phyloP scores from a whole-genome alignment of 2,329 filamentous ascomycete genomes.

The Paramyrothecium roridum region DNA sequence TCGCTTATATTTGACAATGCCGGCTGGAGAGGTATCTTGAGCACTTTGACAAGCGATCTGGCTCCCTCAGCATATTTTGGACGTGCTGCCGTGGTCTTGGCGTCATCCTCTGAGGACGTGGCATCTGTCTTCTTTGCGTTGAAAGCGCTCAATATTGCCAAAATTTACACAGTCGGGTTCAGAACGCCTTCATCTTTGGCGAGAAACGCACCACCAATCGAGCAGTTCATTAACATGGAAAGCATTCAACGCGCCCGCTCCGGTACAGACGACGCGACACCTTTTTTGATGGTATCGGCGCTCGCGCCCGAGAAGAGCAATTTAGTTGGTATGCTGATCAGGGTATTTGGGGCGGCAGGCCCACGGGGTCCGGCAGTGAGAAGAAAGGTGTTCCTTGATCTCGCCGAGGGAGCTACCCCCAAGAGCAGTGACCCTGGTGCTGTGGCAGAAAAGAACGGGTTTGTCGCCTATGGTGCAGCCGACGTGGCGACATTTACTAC shows the following conservation, averaged over 20 bases:
- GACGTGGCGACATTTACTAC: slow-evolving; percentile 83
- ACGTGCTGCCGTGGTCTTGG: slow-evolving; percentile 72
- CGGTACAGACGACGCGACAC: slow-evolving; percentile 51
- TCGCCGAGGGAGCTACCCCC: slow-evolving; percentile 54
- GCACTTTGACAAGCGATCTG: slow-evolving; percentile 76
- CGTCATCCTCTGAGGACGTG: slow-evolving; percentile 70
- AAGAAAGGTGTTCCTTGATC: slow-evolving; percentile 74
- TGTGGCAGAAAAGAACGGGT: slow-evolving; percentile 71
- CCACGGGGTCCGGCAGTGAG: slow-evolving; percentile 31
- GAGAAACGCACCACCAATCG: slow-evolving; percentile 62
- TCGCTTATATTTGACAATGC: slow-evolving; percentile 76
- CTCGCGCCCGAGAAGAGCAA: slow-evolving; percentile 75
- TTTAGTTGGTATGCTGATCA: slow-evolving; percentile 72
- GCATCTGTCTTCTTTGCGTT: slow-evolving; percentile 77
- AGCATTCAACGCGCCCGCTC: slow-evolving; percentile 51
- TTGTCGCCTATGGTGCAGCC: slow-evolving; percentile 74
- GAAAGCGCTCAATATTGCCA: slow-evolving; percentile 69
- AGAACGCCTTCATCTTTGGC: slow-evolving; percentile 61
- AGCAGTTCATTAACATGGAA: slow-evolving; percentile 76
- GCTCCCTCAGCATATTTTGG: slow-evolving; percentile 78
- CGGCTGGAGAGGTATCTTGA: slow-evolving; percentile 80
- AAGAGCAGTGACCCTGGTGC: slow-evolving; percentile 65
- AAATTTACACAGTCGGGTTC: slow-evolving; percentile 84
- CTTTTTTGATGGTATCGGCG: slow-evolving; percentile 79
- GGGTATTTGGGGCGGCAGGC: slow-evolving; percentile 58